These are phyloP conservation scores for Uronychia setigera DNA, from an alignment of 73 alveolate genomes.

Conservation along the genomic window DNA sequence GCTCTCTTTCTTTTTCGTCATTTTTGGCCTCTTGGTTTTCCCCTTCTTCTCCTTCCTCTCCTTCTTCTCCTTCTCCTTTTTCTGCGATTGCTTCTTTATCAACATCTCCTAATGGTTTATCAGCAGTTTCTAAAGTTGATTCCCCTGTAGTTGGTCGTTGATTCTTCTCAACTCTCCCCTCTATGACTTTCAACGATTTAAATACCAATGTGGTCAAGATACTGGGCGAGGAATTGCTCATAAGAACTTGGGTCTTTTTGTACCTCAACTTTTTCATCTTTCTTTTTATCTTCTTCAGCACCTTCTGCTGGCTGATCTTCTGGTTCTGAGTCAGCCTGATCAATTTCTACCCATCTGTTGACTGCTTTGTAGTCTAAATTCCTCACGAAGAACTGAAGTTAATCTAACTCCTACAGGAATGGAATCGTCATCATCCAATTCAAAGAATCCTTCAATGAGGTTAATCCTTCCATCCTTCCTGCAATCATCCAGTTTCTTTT, in stretches of 20 bases:
- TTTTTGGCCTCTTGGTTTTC: constrained; percentile 3
- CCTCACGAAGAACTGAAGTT: constrained; percentile 43
- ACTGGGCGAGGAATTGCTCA: constrained; percentile 39
- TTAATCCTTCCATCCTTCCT: constrained; percentile 36
- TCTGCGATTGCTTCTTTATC: background rate
- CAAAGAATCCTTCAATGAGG: constrained; percentile 40
- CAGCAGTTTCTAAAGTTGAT: background rate
- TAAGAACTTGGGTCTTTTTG: constrained; percentile 16
- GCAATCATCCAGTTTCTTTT: constrained; percentile 20
- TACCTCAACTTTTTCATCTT: constrained; percentile 11
- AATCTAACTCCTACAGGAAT: constrained; percentile 20
- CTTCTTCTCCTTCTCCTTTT: constrained; percentile 27
- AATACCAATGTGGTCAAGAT: constrained; percentile 40
- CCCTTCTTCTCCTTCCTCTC: constrained; percentile 23
- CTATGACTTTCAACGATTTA: background rate
- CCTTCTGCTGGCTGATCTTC: constrained; percentile 20
- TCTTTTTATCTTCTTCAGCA: background rate
- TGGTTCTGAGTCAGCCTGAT: constrained; percentile 14
- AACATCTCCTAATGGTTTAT: background rate
- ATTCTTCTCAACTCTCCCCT: constrained; percentile 29
- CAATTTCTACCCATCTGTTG: background rate
- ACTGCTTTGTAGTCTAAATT: constrained; percentile 7
- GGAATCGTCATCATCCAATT: background rate
- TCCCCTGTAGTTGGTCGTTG: constrained; percentile 11
- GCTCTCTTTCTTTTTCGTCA: constrained; percentile 28